Conservation (phyloP, 2,329 filamentous ascomycete species). For the Cordyceps cateniannulata region DNA sequence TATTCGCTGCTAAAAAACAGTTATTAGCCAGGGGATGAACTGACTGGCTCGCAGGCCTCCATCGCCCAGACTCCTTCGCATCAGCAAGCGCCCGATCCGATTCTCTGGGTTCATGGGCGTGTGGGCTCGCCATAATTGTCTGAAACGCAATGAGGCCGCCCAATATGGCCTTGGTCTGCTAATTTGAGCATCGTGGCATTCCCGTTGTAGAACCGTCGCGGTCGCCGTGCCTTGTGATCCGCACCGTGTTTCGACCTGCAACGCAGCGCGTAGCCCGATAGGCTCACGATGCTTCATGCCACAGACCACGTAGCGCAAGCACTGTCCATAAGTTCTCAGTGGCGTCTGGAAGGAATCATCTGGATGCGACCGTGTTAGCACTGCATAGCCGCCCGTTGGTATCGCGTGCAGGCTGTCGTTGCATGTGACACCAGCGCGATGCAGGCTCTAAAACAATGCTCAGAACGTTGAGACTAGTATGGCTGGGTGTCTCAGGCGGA, state of each 20-base stretch:
- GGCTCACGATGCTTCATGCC: background rate
- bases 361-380: background rate
- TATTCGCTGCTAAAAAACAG: background rate
- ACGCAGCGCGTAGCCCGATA: background rate
- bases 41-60: slow-evolving; percentile 2
- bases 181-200: background rate
- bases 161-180: background rate
- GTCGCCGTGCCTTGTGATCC: background rate
- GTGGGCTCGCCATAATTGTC: background rate
- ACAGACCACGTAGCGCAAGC: too few relatives aligned
- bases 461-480: background rate
- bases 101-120: slow-evolving; percentile 8
- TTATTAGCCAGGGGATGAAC: background rate
- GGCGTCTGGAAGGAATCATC: background rate
- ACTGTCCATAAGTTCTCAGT: background rate
- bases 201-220: background rate
- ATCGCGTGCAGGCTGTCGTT: background rate
- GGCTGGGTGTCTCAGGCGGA: background rate
- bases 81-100: slow-evolving; percentile 6
- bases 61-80: background rate
- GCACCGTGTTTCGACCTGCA: background rate
- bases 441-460: background rate
- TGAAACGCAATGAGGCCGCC: background rate
- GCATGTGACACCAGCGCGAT: background rate
- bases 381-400: background rate